Conservation (phyloP, 768 basidiomycete species). For the Pisolithus tinctorius region DNA sequence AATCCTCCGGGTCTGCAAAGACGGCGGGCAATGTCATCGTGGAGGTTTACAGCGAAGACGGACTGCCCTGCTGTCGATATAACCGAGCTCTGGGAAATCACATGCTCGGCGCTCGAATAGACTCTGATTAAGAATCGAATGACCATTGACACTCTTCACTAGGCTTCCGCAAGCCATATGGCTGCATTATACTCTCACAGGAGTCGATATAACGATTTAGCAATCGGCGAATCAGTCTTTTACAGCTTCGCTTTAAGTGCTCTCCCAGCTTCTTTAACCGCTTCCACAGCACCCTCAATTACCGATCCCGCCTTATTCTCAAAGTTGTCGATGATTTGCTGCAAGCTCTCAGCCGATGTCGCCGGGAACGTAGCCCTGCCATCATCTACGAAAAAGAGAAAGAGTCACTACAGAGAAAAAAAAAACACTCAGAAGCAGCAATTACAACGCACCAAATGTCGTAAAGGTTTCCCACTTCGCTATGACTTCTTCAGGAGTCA, state of each 20-base stretch:
- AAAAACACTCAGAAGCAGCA: neutral
- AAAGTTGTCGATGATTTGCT: slow-evolving; percentile 67
- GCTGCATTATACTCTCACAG: neutral
- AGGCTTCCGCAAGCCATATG: no score
- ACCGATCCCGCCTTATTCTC: slow-evolving; percentile 19
- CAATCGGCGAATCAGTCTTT: neutral
- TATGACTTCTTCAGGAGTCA: slow-evolving; percentile 76
- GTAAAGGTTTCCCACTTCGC: slow-evolving; percentile 81
- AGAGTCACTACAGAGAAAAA: neutral
- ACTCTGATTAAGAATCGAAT: neutral
- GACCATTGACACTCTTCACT: neutral
- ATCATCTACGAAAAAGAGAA: slow-evolving; percentile 44
- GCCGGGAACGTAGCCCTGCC: slow-evolving; percentile 78
- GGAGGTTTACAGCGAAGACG: no score
- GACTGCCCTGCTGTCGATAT: no score
- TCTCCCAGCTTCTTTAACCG: slow-evolving; percentile 38
- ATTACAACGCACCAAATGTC: slow-evolving; percentile 57
- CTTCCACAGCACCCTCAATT: slow-evolving; percentile 41
- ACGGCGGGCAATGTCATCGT: slow-evolving; percentile 39
- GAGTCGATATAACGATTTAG: neutral
- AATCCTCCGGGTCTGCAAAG: slow-evolving; percentile 75
- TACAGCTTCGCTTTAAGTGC: slow-evolving; percentile 49
- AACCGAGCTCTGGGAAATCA: no score
- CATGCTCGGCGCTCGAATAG: no score
- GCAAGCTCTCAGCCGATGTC: slow-evolving; percentile 67